These are phyloP conservation scores for Acacia acuminata DNA, from an alignment of 306 rosid species.

Conservation along the genomic window DNA sequence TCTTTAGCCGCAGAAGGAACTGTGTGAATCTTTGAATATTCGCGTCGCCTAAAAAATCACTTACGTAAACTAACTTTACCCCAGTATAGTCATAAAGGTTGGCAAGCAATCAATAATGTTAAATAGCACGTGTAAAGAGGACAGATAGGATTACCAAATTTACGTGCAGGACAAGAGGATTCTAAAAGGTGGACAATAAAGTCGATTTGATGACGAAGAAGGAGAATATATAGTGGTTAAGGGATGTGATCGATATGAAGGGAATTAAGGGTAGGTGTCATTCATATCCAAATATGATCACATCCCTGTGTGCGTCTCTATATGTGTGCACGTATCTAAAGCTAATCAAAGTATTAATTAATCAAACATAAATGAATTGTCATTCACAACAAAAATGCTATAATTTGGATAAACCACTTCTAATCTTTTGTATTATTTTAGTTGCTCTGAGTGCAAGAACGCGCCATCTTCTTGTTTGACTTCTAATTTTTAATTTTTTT, in stretches of 20 bases:
- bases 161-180: constrained; percentile 13
- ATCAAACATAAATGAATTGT: no score
- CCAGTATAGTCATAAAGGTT: neutral
- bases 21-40: neutral
- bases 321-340: neutral
- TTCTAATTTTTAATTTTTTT: no score
- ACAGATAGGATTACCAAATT: neutral
- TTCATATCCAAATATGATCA: constrained; percentile 18
- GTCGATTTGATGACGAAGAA: constrained; percentile 1
- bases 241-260: constrained; percentile 11
- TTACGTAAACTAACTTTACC: neutral
- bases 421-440: no score
- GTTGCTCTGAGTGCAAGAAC: no score
- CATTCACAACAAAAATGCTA: no score
- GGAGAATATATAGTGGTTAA: neutral
- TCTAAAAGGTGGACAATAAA: constrained; percentile 15
- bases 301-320: neutral
- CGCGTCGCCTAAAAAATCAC: neutral
- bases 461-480: no score
- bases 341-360: neutral
- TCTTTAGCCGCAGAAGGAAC: neutral
- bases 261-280: constrained; percentile 11
- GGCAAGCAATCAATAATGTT: neutral
- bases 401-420: no score
- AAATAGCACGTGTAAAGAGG: neutral